Evolutionary conservation across 768 basidiomycete genomes (phyloP).

Genomic region (Candolleomyces efflorescens): DNA sequence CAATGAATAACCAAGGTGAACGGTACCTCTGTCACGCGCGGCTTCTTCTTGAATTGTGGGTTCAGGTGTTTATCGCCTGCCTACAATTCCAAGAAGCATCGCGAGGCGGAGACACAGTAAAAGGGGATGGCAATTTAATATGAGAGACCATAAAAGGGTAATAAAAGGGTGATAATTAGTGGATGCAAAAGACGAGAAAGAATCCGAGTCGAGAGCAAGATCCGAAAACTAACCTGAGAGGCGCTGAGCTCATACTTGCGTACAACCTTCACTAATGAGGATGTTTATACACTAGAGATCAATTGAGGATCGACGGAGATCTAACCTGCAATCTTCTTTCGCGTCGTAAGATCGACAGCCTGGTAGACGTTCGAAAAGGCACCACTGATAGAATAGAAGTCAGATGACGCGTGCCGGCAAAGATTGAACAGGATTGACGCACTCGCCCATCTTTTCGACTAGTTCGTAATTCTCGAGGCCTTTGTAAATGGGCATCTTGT

Average conservation of each 20-base stretch:
- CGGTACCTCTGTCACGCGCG: conserved; percentile 96
- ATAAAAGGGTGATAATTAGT: conserved; percentile 15
- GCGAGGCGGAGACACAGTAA: conserved; percentile 24
- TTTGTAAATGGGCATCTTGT: conserved; percentile 80
- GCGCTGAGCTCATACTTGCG: conserved; percentile 90
- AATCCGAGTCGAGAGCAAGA: conserved; percentile 17
- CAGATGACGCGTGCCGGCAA: conserved; percentile 8
- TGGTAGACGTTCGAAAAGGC: conserved; percentile 99
- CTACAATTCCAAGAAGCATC: conserved; percentile 38
- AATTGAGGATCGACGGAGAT: conserved; percentile 13
- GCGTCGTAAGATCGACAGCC: conserved; percentile 71
- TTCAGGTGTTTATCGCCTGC: conserved; percentile 92
- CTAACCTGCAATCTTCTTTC: conserved; percentile 80
- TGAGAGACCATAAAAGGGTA: too few relatives aligned
- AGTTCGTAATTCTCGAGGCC: conserved; percentile 80
- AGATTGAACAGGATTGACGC: conserved; percentile 32
- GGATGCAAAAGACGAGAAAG: conserved; percentile 14
- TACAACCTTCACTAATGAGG: conserved; percentile 77
- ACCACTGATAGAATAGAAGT: conserved; percentile 46
- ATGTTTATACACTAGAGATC: conserved; percentile 6
- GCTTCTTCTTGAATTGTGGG: conserved; percentile 92
- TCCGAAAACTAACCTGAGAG: conserved; percentile 71
- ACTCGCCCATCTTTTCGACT: conserved; percentile 92
- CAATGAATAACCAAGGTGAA: conserved; percentile 18
- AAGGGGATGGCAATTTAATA: conserved; percentile 18